Percentiles rank a stretch among this genome's conserved stretches.
Evolutionary conservation across 495 filamentous ascomycete genomes (phyloP).

Genomic region (Penicillium bialowiezense): DNA sequence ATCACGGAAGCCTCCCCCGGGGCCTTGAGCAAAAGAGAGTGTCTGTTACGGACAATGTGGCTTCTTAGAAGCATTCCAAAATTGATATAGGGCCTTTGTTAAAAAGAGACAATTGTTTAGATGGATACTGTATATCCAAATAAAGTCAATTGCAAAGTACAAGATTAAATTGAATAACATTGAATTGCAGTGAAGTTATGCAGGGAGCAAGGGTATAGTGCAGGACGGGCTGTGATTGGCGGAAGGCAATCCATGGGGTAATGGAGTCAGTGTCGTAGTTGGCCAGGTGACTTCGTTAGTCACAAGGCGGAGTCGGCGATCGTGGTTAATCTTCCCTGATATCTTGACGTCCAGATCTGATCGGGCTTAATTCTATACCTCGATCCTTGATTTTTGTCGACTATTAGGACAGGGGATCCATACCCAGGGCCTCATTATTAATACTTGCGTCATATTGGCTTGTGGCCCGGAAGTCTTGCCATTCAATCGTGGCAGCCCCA

Average conservation of each 20-base stretch:
- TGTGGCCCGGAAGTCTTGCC: constrained; percentile 25
- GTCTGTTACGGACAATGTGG: too few relatives aligned
- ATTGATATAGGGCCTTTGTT: too few relatives aligned
- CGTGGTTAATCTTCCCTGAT: not conserved
- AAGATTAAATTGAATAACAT: too few relatives aligned
- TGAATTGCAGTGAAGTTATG: too few relatives aligned
- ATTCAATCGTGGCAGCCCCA: constrained; percentile 7
- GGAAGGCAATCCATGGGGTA: not conserved
- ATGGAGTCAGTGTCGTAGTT: not conserved
- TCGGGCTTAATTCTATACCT: not conserved
- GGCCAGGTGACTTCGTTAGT: constrained; percentile 11
- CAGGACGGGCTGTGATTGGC: constrained; percentile 1
- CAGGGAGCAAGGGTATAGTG: too few relatives aligned
- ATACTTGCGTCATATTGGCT: constrained; percentile 45
- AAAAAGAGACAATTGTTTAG: too few relatives aligned
- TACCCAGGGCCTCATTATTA: not conserved
- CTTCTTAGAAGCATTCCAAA: too few relatives aligned
- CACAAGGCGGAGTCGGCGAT: not conserved
- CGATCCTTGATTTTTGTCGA: not conserved
- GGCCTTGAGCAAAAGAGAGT: too few relatives aligned
- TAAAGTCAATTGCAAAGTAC: too few relatives aligned
- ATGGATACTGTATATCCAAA: too few relatives aligned
- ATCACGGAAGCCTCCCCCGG: too few relatives aligned
- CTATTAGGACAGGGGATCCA: not conserved
- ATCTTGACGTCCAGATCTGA: not conserved